Evolutionary conservation across 352 stramenopile species (phyloP).

Genomic region (Elongisporangium prolatum): DNA sequence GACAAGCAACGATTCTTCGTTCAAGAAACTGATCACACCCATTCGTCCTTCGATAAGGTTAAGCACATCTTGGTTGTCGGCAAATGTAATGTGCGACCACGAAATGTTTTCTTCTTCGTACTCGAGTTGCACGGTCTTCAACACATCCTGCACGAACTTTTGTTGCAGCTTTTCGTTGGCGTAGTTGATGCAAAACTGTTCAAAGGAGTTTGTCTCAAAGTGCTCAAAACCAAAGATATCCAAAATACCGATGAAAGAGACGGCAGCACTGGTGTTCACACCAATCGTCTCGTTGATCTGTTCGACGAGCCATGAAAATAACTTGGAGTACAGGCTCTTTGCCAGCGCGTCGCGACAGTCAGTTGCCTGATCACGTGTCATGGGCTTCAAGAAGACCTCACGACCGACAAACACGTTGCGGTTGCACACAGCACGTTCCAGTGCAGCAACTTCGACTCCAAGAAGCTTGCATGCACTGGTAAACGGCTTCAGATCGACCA

Average conservation of each 20-base stretch:
- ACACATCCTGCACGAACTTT: conserved; percentile 85
- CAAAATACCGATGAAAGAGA: conserved; percentile 89
- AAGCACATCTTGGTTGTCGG: conserved; percentile 89
- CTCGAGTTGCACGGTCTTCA: conserved; percentile 90
- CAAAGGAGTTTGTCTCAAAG: conserved; percentile 90
- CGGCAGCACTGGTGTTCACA: conserved; percentile 35
- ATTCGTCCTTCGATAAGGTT: conserved; percentile 88
- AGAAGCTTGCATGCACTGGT: conserved; percentile 52
- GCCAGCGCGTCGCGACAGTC: conserved; percentile 91
- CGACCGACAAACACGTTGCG: conserved; percentile 80
- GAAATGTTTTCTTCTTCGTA: conserved; percentile 91
- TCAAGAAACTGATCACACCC: conserved; percentile 87
- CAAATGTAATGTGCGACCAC: conserved; percentile 88
- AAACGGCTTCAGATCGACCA: conserved; percentile 57
- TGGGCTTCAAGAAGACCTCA: conserved; percentile 77
- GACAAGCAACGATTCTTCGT: conserved; percentile 84
- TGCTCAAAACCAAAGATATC: conserved; percentile 94
- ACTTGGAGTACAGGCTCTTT: conserved; percentile 93
- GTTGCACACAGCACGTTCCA: conserved; percentile 72
- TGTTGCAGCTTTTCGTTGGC: conserved; percentile 91
- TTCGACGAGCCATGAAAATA: conserved; percentile 96
- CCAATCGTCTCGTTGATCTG: conserved; percentile 91
- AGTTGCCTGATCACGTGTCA: conserved; percentile 76
- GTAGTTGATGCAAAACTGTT: conserved; percentile 94
- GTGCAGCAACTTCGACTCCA: conserved; percentile 40